These are phyloP conservation scores for Didymellaceae sp. DNA, from an alignment of 2,329 filamentous ascomycete species.

Conservation along the genomic window DNA sequence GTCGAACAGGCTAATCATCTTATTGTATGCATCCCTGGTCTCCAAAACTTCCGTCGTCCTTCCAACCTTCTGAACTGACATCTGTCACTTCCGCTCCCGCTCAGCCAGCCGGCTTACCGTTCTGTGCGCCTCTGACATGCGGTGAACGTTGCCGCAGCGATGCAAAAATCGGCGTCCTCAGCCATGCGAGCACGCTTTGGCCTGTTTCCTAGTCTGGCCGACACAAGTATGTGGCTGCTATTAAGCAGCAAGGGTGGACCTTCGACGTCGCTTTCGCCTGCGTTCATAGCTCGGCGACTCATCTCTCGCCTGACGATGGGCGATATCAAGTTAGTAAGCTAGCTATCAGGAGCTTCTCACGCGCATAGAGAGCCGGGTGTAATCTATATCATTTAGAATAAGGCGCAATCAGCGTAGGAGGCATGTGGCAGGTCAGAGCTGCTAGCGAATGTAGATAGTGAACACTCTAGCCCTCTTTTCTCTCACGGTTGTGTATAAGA, in stretches of 20 bases:
- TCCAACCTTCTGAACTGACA: background rate
- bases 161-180: slow-evolving; percentile 2
- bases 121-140: background rate
- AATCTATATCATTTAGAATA: too few relatives aligned
- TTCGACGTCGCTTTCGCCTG: background rate
- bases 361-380: too few relatives aligned
- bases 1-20: too few relatives aligned
- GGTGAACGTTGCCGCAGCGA: slow-evolving; percentile 16
- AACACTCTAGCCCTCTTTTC: too few relatives aligned
- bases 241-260: background rate
- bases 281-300: background rate
- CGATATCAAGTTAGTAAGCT: too few relatives aligned
- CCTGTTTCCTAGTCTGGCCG: background rate
- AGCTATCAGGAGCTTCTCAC: too few relatives aligned
- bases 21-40: background rate
- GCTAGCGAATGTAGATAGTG: too few relatives aligned
- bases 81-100: background rate
- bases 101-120: background rate
- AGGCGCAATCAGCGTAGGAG: too few relatives aligned
- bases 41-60: background rate
- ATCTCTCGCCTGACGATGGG: too few relatives aligned
- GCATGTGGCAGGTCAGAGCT: too few relatives aligned
- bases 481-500: too few relatives aligned
- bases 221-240: slow-evolving; percentile 1
- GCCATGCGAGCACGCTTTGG: background rate